These are phyloP conservation scores for Vanilla planifolia DNA, from an alignment of 106 monocot species.

Conservation along the genomic window DNA sequence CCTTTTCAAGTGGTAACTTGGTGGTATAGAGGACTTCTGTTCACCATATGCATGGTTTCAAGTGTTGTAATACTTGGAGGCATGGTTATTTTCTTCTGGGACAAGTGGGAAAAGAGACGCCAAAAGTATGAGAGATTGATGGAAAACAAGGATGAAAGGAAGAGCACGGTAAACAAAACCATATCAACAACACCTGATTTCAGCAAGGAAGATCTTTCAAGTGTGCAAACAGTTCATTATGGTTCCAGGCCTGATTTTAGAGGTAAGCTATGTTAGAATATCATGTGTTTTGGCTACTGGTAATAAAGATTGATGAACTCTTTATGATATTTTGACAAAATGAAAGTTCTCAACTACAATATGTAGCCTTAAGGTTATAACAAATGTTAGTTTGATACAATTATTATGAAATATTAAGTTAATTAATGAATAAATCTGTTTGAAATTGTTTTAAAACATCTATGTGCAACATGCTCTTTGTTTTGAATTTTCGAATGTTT, in stretches of 20 bases:
- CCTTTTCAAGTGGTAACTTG: slow-evolving; percentile 38
- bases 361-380: no score
- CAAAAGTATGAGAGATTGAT: slow-evolving; percentile 9
- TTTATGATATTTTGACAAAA: no score
- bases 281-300: no score
- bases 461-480: no score
- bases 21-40: slow-evolving; percentile 74
- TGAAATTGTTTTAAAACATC: no score
- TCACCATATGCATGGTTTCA: slow-evolving; percentile 56
- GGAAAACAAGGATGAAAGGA: slow-evolving; percentile 20
- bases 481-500: no score
- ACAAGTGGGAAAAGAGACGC: slow-evolving; percentile 29
- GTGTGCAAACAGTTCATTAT: slow-evolving; percentile 41
- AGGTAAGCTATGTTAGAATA: no score
- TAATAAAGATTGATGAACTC: no score
- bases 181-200: background rate
- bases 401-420: no score
- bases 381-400: no score
- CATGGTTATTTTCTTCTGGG: slow-evolving; percentile 54
- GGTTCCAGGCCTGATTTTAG: slow-evolving; percentile 68
- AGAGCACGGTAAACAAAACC: background rate
- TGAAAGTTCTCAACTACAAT: no score
- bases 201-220: slow-evolving; percentile 23
- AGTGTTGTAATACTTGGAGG: slow-evolving; percentile 57
- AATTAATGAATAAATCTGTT: no score